Evolutionary conservation across 2,329 filamentous ascomycete species (phyloP), one percentile per base, ranked within the genome.

Genomic region (Trichoderma lentiforme): DNA sequence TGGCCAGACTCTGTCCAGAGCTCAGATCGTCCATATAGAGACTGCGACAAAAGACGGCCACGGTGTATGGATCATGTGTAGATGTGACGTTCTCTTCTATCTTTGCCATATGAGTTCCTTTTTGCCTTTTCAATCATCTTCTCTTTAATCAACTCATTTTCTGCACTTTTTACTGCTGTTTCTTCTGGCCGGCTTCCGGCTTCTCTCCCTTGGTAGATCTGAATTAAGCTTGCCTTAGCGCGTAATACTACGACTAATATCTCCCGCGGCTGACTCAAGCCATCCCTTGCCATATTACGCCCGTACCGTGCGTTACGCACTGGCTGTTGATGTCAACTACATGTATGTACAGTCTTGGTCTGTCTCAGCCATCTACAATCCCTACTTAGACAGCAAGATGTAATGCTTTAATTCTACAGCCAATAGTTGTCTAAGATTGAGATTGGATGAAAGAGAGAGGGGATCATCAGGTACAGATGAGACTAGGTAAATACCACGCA

Each of bases 201-300:
- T 11, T 26, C 39, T 18, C 11, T 53, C 47, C 28, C 51, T 57
- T 18, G 34, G 26, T 6, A n/a, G 57, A 70, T 70, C 66, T 70
- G 21, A 28, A 62, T 70, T 62, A 70, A 70, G 53, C 66, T 62
- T 58, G 66, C 18, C 57, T 70, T 70, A 53, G 66, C 66, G 66
- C 66, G 66, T 62, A 61, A 51, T 53, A 61, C 66, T 53, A 53
- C 66, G 66, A 70, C 66, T 70, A 70, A 70, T 70, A 70, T 62
- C 53, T 62, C 15, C 30, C 39, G 12, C 24, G 57, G 57, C 66
- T 70, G 66, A 70, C 66, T 26, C 66, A 62, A 14, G 28, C 66
- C 65, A 36, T 18, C 57, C 36, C 6, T 47, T 7, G 6, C 34
- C 36, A 24, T 69, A 61, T 69, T 69, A 69, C 57, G 39, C 6